Percentiles rank a stretch among this genome's conserved stretches.
Evolutionary conservation across 139 green algal genomes (phyloP).

Genomic region (Chlorella ohadii): DNA sequence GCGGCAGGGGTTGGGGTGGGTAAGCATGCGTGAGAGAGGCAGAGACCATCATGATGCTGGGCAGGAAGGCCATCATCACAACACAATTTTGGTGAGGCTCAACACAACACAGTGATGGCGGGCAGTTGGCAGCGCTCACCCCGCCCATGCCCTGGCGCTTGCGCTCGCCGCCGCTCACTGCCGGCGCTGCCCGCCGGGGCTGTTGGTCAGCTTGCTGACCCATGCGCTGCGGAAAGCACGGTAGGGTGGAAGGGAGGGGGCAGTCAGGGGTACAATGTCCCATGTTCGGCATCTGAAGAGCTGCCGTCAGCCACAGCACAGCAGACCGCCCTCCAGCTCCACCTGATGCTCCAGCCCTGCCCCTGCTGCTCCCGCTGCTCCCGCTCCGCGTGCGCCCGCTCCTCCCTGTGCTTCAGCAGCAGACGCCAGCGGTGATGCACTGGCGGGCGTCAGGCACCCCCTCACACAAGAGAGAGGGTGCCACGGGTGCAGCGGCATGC

Average conservation of each 20-base stretch:
- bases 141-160: neutral
- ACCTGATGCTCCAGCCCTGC: neutral
- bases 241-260: no score
- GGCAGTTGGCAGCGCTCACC: no score
- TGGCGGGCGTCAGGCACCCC: no score
- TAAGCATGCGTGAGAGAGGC: neutral
- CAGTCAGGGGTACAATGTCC: no score
- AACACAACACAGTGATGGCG: no score
- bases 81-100: no score
- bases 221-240: neutral
- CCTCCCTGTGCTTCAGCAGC: constrained; percentile 10
- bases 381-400: neutral
- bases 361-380: constrained; percentile 3
- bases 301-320: neutral
- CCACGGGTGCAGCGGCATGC: neutral
- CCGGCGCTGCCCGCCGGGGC: neutral
- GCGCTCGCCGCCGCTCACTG: neutral
- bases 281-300: no score
- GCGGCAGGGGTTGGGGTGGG: neutral
- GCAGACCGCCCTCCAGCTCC: neutral
- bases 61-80: no score
- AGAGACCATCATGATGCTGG: no score
- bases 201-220: neutral
- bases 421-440: no score
- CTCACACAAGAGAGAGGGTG: neutral